Conservation (phyloP, 768 basidiomycete genomes). For the Termitomyces sp. region DNA sequence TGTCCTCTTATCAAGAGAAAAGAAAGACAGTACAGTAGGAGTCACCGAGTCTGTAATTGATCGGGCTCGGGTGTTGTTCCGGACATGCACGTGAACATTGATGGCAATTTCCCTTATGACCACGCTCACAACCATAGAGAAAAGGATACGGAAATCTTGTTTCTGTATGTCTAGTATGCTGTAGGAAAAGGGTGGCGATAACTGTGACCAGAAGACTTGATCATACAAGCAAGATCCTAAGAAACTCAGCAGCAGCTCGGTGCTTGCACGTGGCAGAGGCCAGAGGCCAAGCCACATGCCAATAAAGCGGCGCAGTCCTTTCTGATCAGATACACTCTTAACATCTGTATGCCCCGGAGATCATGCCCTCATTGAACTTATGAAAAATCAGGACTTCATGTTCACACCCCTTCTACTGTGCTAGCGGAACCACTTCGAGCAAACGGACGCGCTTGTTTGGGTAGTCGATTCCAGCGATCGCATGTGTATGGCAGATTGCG, state of each 20-base stretch:
- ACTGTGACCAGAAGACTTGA: slow-evolving; percentile 72
- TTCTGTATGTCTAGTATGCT: slow-evolving; percentile 44
- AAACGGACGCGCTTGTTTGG: slow-evolving; percentile 98
- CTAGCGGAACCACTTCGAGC: slow-evolving; percentile 99
- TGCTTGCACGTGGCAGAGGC: slow-evolving; percentile 60
- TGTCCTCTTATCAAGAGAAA: too few relatives aligned
- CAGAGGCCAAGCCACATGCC: background rate
- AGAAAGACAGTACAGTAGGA: too few relatives aligned
- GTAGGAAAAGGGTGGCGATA: slow-evolving; percentile 6
- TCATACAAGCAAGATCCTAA: slow-evolving; percentile 95
- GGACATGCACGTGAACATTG: too few relatives aligned
- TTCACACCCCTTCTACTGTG: slow-evolving; percentile 79
- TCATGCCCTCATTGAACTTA: background rate
- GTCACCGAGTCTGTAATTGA: too few relatives aligned
- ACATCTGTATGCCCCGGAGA: slow-evolving; percentile 56
- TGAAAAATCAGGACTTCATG: background rate
- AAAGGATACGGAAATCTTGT: slow-evolving; percentile 89
- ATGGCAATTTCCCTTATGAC: too few relatives aligned
- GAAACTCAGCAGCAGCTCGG: too few relatives aligned
- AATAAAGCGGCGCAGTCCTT: background rate
- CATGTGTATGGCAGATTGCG: slow-evolving; percentile 86
- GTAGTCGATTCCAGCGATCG: slow-evolving; percentile 98
- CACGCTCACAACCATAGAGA: too few relatives aligned
- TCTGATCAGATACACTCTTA: slow-evolving; percentile 58
- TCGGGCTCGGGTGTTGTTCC: too few relatives aligned